Base-by-base conservation (phyloP, 208 protist species). In the Trypanosoma scelopori region DNA sequence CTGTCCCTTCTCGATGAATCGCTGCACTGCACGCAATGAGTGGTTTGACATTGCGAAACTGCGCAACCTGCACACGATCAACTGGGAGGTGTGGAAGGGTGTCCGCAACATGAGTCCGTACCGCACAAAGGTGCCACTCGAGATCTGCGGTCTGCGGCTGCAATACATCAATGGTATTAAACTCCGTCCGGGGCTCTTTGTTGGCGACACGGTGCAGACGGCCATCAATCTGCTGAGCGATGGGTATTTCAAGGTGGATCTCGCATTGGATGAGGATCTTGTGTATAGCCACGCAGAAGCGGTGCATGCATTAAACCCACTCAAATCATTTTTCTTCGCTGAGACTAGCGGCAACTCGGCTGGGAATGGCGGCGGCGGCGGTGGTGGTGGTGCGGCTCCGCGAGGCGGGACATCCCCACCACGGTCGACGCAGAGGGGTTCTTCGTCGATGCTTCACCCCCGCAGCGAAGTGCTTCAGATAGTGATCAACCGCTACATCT, bases 1-100 rank as follows among this genome's bases (percentile, higher is more conserved):
- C 45, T 95, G 90, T 75, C 90, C 87, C 3, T 95, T 95, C 63
- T 84, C 85, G 30, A 82, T 78, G 47, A 71, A 92, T 57, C 76
- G 76, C 3, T 65, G 65, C 32, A 69, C 59, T 30, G 78, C 83
- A 46, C 62, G 78, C 28, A 92, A 92, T 57, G 90, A 93, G 69
- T 95, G 90, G 90, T 93, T 89, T 55, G 86, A 93, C 43, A 89
- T 95, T 27, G 81, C 77, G 52, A 93, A 91, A 61, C 81, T 95
- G n/a, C 55, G 56, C 30, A 48, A 72, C 20, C 64, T 95, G 53
- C 72, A 73, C 41, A 82, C 85, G n/a, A 65, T 95, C n/a, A 73
- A 85, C 53, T 95, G 86, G 86, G 85, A 92, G 55, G 53, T 85
- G 23, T 95, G 90, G 87, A 79, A 76, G 56, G 85, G 79, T 11